Base-by-base conservation (phyloP, 2,329 filamentous ascomycete species). In the Clonostachys byssicola region DNA sequence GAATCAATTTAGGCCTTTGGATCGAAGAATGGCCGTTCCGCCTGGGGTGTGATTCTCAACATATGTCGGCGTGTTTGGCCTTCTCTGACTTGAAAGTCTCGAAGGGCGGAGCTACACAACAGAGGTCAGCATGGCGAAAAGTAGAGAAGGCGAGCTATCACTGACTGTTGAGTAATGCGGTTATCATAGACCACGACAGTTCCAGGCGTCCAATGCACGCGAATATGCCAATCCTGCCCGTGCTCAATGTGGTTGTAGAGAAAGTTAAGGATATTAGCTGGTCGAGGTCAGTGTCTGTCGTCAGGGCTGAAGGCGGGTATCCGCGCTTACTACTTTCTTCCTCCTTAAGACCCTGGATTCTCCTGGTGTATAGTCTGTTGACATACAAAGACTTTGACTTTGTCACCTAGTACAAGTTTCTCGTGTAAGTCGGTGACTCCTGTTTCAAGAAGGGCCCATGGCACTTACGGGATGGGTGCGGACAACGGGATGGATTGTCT, bases 321-420 rank as follows among this genome's bases (percentile, higher is more conserved):
- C 7, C 12, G 14, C 20, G 10, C 0, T 81, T 53, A 54, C 89
- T 85, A 49, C 83, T 88, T 63, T 89, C 86, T 0, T 73, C 80
- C 50, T 78, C 79, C 54, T 89, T 84, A 0, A 89, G 62, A 0
- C 85, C 86, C 1, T 88, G 79, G 43, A 89, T 89, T 1, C 77
- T 72, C 6, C 76, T 74, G 0, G 85, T 89, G 76, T 88, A 84
- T 2, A 80, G 71, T 4, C 85, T 75, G 60, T 89, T 89, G 0
- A 89, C 86, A 72, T 76, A 89, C 1, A 89, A 71, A 0, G 83
- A 73, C 62, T 88, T 89, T 85, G 85, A 89, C 30, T 87, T 86
- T 0, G 88, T 92, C 14, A 72, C 79, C 0, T 7, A 12, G 12
- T 17, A 12, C 10, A 42, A 23, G 8, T 23, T 42, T 10, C 13